Evolutionary conservation across 2,329 filamentous ascomycete genomes (phyloP), one percentile per base, ranked within the genome.

Genomic region (Colletotrichum sp.): DNA sequence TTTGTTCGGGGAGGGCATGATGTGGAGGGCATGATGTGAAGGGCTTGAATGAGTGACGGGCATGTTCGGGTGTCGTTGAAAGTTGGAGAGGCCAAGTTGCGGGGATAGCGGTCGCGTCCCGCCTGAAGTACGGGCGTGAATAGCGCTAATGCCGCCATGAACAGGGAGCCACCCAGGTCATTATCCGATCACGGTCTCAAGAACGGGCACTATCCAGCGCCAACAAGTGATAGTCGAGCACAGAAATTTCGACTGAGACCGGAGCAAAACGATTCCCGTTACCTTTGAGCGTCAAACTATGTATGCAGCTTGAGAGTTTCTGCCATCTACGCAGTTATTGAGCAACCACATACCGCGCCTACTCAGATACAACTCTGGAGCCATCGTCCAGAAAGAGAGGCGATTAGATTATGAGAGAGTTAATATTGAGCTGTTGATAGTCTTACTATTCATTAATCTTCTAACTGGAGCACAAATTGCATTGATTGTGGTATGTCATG

Each of bases 301-400:
- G 44, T 12, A 6, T 21, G 44, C 39, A 49, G 39, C 39, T 12
- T n/a, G 9, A 49, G 18, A n/a, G 18, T 2, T n/a, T 49, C 18
- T n/a, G 44, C 1, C 10, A 3, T n/a, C 44, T 4, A 1, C 44
- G 1, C 18, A 13, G 18, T 13, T 21, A 49, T n/a, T 44, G 39
- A 44, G 1, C 39, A 44, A 44, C 3, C 39, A n/a, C 5, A n/a
- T 10, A 44, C 5, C 0, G 39, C 39, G 39, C 18, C n/a, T 49
- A 21, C n/a, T 21, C 6, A n/a, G 3, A 49, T 3, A 12, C 18
- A 21, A 49, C 44, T 4, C n/a, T 21, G 6, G n/a, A 12, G 0
- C n/a, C 1, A 13, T 21, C 0, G 6, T 13, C 0, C n/a, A 13
- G 44, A 21, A 13, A n/a, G 3, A 21, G 44, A 13, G 0, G 1